Base-by-base conservation (phyloP, 106 monocot species). In the Cymbidium sinense region DNA sequence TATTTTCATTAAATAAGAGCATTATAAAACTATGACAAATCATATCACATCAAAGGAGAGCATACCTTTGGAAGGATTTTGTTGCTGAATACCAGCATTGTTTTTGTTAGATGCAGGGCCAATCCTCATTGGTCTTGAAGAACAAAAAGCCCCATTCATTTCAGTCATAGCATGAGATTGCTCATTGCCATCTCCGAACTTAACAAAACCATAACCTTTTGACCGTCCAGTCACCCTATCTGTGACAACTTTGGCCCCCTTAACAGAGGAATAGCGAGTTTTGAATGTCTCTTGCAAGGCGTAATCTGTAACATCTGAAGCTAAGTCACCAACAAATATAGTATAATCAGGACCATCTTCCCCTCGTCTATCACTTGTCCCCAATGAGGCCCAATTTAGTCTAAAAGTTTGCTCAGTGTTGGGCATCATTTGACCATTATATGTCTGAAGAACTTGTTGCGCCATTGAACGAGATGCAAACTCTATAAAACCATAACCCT, bases 401-500 rank as follows among this genome's bases (percentile, higher is more conserved):
- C 86, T 89, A 58, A 85, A 95, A 33, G 79, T 39, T 70, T 91
- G 89, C 47, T 84, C 89, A 37, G 37, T 55, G 58, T 82, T 88
- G 15, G 87, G 95, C 89, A 95, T 95, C 75, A 83, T 39, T 34
- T 81, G 83, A 21, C 91, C 95, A 80, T 87, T 89, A 73, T 82
- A 95, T 70, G 86, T 81, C 64, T 88, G 88, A 61, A 95, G 85
- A 75, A 86, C 76, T 31, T 75, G 71, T 37, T 95, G 91, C 29
- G 95, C 95, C n/a, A 84, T 70, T 21, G 86, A 84, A 79, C 82
- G 95, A 75, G 88, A 77, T n/a, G 76, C 71, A 79, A 95, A 91
- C 55, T 95, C 95, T 37, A 95, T 81, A 88, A 95, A 95, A 35
- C 95, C 95, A 78, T 95, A 95, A 70, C 95, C 87, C 41, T 95